Base-by-base conservation (phyloP, 176 grass and related monocot species). In the Oryza punctata region DNA sequence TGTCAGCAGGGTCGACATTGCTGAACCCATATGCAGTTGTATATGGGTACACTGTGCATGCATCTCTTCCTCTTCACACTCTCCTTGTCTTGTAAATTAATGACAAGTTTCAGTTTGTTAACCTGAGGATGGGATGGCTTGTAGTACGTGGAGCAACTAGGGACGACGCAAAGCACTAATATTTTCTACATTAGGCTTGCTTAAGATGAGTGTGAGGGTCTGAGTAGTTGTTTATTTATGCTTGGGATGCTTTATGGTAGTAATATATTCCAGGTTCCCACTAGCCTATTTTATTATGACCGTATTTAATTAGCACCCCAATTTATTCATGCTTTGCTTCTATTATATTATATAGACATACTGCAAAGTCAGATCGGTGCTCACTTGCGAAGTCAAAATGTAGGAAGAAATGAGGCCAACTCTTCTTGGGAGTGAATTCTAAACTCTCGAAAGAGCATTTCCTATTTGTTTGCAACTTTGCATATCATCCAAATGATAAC, bases 151-250 rank as follows among this genome's bases (percentile, higher is more conserved):
- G 12, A 24, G 19, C 26, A 33, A 67, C 67, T 40, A 21, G 6
- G 11, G 69, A 86, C 43, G 69, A 86, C 43, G 84, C 77, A 80
- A 80, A 80, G 84, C 60, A 63, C 68, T 7, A 30, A 30, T 74
- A 59, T 32, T 86, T 86, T 67, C 63, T 27, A 26, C 70, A 66
- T 65, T 72, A 47, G 41, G 81, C 1, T 75, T 74, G 61, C 61
- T n/a, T 66, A 21, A 29, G 18, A 10, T 70, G 32, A 28, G 12
- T 45, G 57, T 24, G 21, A 61, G 57, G 9, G n/a, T 4, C 21
- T 61, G 57, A 61, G 50, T 23, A 21, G 5, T n/a, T 29, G 16
- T 12, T 44, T 70, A 11, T 70, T 26, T 50, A 43, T 38, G 21
- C 65, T 7, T 16, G 10, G 19, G 14, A n/a, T 52, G 65, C n/a